Conservation (phyloP, 2,329 filamentous ascomycete genomes). For the Elsinoe batatas region DNA sequence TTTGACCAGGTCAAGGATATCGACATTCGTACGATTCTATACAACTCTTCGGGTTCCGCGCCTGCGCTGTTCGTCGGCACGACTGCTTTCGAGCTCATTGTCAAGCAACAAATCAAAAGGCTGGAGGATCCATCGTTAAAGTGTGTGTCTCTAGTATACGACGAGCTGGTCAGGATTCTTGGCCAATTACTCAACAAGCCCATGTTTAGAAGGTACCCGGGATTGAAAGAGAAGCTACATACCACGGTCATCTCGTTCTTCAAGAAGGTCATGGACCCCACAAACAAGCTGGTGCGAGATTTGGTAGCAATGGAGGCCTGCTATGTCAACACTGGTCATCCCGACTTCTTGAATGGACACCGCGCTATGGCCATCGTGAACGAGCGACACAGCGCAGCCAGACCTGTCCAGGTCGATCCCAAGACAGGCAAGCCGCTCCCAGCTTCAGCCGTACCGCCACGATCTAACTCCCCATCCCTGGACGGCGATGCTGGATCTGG, state of each 20-base stretch:
- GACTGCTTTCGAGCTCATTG: slow-evolving; percentile 95
- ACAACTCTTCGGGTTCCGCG: slow-evolving; percentile 98
- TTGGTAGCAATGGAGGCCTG: slow-evolving; percentile 91
- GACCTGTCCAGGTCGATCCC: slow-evolving; percentile 90
- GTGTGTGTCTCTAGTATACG: slow-evolving; percentile 94
- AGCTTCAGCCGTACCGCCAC: slow-evolving; percentile 51
- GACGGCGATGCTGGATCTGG: slow-evolving; percentile 44
- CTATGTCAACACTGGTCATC: slow-evolving; percentile 97
- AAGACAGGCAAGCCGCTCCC: slow-evolving; percentile 95
- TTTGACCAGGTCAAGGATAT: slow-evolving; percentile 97
- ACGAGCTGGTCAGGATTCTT: slow-evolving; percentile 92
- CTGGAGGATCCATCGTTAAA: slow-evolving; percentile 94
- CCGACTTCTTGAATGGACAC: slow-evolving; percentile 94
- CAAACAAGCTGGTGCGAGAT: slow-evolving; percentile 91
- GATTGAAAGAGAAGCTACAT: slow-evolving; percentile 94
- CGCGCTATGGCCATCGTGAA: slow-evolving; percentile 97
- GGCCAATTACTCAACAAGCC: slow-evolving; percentile 80
- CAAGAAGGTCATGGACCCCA: slow-evolving; percentile 97
- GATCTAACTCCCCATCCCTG: slow-evolving; percentile 66
- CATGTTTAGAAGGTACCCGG: slow-evolving; percentile 86
- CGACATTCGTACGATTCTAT: slow-evolving; percentile 91
- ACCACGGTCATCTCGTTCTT: slow-evolving; percentile 86
- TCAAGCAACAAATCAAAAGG: slow-evolving; percentile 96
- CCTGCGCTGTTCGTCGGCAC: slow-evolving; percentile 95
- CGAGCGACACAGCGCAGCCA: slow-evolving; percentile 70